A percentile compares a stretch with the other conserved stretches of the same genome.
These are phyloP conservation scores for Haplosporangium sp. DNA, from an alignment of 371 early-diverging fungal species.

Conservation along the genomic window DNA sequence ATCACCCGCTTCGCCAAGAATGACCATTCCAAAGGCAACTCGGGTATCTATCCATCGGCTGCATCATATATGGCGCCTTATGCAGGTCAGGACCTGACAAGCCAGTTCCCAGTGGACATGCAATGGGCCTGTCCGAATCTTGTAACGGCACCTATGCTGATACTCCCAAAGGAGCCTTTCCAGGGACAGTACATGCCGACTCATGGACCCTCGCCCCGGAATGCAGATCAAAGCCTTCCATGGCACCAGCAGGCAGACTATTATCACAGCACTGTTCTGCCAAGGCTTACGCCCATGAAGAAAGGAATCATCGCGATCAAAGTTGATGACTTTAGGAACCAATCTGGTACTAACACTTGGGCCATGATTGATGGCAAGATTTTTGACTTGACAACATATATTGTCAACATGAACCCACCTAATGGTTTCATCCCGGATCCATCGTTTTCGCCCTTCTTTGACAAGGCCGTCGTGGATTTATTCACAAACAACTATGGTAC, in stretches of 20 bases:
- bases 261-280: constrained; percentile 51
- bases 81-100: constrained; percentile 22
- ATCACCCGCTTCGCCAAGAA: constrained; percentile 64
- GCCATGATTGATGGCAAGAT: constrained; percentile 71
- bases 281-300: constrained; percentile 55
- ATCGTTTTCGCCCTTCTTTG: constrained; percentile 55
- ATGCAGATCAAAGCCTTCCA: constrained; percentile 15
- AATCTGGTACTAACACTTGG: constrained; percentile 59
- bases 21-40: constrained; percentile 55
- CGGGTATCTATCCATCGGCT: constrained; percentile 33
- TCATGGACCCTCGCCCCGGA: constrained; percentile 26
- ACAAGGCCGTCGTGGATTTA: constrained; percentile 65
- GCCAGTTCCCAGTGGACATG: constrained; percentile 41
- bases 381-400: constrained; percentile 68
- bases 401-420: constrained; percentile 36
- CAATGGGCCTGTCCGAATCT: constrained; percentile 61
- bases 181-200: constrained; percentile 15
- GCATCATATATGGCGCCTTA: constrained; percentile 25
- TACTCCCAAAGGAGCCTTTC: constrained; percentile 11
- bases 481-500: constrained; percentile 71
- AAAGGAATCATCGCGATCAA: constrained; percentile 63
- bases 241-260: constrained; percentile 34
- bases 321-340: constrained; percentile 38
- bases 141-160: constrained; percentile 51
- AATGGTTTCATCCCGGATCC: constrained; percentile 22